Percentiles rank a stretch among this genome's conserved stretches.
These are phyloP conservation scores for Sarcodon aspratus DNA, from an alignment of 768 basidiomycete species.

Conservation along the genomic window DNA sequence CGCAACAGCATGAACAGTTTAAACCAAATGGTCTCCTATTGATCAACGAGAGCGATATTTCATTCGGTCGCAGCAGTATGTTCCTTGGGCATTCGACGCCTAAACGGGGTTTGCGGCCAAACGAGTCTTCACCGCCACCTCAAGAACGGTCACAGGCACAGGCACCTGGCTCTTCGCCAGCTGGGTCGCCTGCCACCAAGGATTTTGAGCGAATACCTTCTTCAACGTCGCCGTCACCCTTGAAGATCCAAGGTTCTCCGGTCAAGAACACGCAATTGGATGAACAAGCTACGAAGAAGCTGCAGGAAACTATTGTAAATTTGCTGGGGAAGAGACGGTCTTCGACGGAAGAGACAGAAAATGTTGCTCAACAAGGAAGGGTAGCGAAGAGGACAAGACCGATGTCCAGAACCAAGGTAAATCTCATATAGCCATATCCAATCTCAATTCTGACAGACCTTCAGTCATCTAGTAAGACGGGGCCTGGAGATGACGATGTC, in stretches of 20 bases:
- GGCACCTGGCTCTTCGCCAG: neutral
- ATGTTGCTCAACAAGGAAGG: constrained; percentile 7
- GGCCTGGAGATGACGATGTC: neutral
- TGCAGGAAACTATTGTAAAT: constrained; percentile 59
- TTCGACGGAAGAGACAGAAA: constrained; percentile 12
- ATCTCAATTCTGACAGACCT: neutral
- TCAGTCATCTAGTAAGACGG: constrained; percentile 1
- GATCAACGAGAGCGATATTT: too few relatives aligned
- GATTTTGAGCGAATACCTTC: constrained; percentile 38
- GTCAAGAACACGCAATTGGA: constrained; percentile 27
- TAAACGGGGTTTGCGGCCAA: neutral
- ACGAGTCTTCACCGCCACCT: constrained; percentile 1
- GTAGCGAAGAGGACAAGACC: constrained; percentile 26
- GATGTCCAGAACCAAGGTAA: constrained; percentile 24
- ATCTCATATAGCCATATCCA: constrained; percentile 2
- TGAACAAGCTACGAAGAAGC: constrained; percentile 37
- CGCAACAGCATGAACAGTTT: too few relatives aligned
- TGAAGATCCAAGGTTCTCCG: constrained; percentile 14
- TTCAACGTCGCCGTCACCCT: constrained; percentile 22
- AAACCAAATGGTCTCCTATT: too few relatives aligned
- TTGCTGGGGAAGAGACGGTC: constrained; percentile 58
- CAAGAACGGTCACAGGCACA: neutral
- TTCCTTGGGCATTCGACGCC: too few relatives aligned
- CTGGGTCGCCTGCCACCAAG: constrained; percentile 1
- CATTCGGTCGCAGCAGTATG: too few relatives aligned